Base-by-base conservation (phyloP, 2,329 filamentous ascomycete species). In the Talaromyces sp. region DNA sequence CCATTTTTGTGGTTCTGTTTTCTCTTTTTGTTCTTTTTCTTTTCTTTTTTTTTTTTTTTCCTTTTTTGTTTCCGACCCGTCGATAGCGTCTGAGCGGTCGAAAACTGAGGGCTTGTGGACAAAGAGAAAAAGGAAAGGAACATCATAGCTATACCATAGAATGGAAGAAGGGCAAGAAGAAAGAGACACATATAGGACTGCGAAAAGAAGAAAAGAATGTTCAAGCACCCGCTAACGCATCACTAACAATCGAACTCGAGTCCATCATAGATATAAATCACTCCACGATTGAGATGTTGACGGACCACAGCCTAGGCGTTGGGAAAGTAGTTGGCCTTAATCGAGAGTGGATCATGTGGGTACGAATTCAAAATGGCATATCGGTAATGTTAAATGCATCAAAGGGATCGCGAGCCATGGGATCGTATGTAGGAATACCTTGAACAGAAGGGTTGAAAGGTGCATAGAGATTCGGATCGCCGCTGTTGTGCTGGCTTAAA, bases 381-480 rank as follows among this genome's bases (percentile, higher is more conserved):
- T 68, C 66, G 18, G 61, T 67, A 14, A 74, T 65, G 40, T 72
- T 65, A 55, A 70, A 73, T 9, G 64, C 64, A 58, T 73, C 66
- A 48, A 73, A 73, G 14, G 60, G 54, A 40, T 62, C 60, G 28
- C 40, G 18, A 14, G 60, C 40, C 33, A 62, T 25, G 16, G 54
- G 60, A 40, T 62, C 40, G 44, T 48, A 56, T 67, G 65, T 37
- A 69, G 69, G 60, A 69, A 61, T 60, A 65, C 54, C 57, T 5
- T 60, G 58, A 40, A 67, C 54, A 1, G 63, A 48, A 0, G 70
- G 70, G 57, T 70, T 68, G 61, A 73, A 74, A 40, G 69, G 67
- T 8, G 63, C 59, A 33, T 68, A 69, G 35, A 68, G 67, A 14
- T 63, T 63, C 12, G 65, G 63, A 18, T 64, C 64, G 5, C 66